Evolutionary conservation across 1,284 basidiomycete species (phyloP).

Genomic region (Ustilago loliicola): DNA sequence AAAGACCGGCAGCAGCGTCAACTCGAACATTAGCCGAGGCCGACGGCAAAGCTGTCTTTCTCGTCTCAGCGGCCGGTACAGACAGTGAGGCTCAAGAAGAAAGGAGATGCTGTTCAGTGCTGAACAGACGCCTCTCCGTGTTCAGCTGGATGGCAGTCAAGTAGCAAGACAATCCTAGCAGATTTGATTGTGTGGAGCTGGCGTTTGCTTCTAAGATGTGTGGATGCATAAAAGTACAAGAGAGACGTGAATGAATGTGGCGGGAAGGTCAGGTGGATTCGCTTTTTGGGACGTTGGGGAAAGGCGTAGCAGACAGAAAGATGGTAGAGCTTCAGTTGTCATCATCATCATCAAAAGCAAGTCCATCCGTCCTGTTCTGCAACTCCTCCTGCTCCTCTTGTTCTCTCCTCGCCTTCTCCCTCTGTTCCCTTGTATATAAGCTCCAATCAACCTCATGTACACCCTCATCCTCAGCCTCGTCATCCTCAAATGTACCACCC

Average conservation of each 20-base stretch:
- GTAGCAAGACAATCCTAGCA: neutral
- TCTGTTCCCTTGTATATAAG: constrained; percentile 61
- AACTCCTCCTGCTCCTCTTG: constrained; percentile 51
- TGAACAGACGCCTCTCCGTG: too few species aligned
- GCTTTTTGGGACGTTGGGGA: too few species aligned
- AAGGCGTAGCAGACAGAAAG: too few species aligned
- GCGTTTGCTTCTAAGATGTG: neutral
- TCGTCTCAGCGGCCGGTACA: neutral
- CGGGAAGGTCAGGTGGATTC: too few species aligned
- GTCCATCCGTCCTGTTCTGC: constrained; percentile 29
- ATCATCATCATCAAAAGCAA: constrained; percentile 54
- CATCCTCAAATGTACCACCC: constrained; percentile 54
- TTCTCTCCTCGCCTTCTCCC: constrained; percentile 61
- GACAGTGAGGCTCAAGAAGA: neutral
- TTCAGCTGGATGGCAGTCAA: too few species aligned
- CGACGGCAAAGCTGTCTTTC: constrained; percentile 7
- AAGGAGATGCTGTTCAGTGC: too few species aligned
- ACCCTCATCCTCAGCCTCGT: constrained; percentile 53
- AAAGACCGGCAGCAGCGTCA: constrained; percentile 13
- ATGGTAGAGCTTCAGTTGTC: neutral
- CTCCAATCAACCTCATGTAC: constrained; percentile 65
- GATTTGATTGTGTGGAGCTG: neutral
- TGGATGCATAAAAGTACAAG: constrained; percentile 46
- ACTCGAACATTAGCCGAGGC: constrained; percentile 10
- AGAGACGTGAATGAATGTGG: neutral